phyloP scores from a whole-genome alignment of 2,329 filamentous ascomycete species.

The Cyanodermella asteris region DNA sequence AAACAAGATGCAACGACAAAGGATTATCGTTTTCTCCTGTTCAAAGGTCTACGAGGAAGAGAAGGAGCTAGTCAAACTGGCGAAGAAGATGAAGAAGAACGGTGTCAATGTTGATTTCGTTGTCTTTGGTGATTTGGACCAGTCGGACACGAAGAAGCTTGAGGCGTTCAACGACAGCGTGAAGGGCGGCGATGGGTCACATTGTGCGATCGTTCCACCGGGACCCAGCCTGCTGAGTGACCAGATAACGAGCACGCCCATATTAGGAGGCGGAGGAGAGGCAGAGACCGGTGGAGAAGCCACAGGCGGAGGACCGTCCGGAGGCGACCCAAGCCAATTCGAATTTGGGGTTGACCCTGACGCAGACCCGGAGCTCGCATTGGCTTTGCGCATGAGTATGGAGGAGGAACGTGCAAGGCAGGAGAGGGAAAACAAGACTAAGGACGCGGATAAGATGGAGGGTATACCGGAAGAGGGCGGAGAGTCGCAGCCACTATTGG shows the following conservation, averaged over 20 bases:
- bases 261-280: slow-evolving; percentile 62
- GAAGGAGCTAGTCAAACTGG: slow-evolving; percentile 68
- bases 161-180: slow-evolving; percentile 84
- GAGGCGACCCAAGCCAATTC: slow-evolving; percentile 45
- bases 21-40: slow-evolving; percentile 93
- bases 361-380: slow-evolving; percentile 77
- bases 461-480: slow-evolving; percentile 60
- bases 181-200: slow-evolving; percentile 75
- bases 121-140: slow-evolving; percentile 80
- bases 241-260: slow-evolving; percentile 70
- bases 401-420: slow-evolving; percentile 92
- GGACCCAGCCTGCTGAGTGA: slow-evolving; percentile 85
- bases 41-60: slow-evolving; percentile 78
- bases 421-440: slow-evolving; percentile 54
- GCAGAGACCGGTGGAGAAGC: slow-evolving; percentile 23
- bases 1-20: slow-evolving; percentile 90
- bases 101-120: slow-evolving; percentile 88
- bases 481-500: slow-evolving; percentile 37
- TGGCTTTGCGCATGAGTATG: slow-evolving; percentile 91
- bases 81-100: slow-evolving; percentile 98
- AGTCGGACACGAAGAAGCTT: slow-evolving; percentile 73
- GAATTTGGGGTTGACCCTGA: slow-evolving; percentile 82
- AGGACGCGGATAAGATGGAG: slow-evolving; percentile 54
- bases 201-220: slow-evolving; percentile 75
- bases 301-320: slow-evolving; percentile 31